phyloP scores from a whole-genome alignment of 306 rosid genomes.

The Echinosophora koreensis region DNA sequence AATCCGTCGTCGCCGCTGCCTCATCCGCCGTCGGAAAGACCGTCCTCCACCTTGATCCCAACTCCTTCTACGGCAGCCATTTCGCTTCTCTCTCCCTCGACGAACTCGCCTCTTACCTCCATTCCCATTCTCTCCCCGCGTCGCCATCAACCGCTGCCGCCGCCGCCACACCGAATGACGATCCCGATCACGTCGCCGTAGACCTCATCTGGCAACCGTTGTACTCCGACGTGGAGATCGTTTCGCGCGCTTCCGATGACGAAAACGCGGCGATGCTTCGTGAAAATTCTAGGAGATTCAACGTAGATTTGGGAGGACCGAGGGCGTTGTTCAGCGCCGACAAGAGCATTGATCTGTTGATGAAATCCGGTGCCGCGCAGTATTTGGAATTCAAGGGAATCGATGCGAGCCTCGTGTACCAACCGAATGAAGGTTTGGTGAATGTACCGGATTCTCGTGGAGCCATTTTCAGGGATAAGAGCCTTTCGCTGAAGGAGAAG shows the following conservation, averaged over 20 bases:
- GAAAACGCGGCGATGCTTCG: slow-evolving; percentile 38
- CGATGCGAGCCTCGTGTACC: slow-evolving; percentile 67
- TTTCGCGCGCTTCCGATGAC: slow-evolving; percentile 47
- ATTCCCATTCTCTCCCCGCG: slow-evolving; percentile 47
- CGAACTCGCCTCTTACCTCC: slow-evolving; percentile 70
- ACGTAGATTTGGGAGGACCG: slow-evolving; percentile 80
- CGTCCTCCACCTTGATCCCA: slow-evolving; percentile 86
- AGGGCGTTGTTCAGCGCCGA: slow-evolving; percentile 71
- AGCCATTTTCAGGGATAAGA: slow-evolving; percentile 84
- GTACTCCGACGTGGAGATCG: slow-evolving; percentile 59
- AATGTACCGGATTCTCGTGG: slow-evolving; percentile 89
- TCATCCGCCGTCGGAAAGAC: slow-evolving; percentile 75
- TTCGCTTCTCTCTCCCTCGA: slow-evolving; percentile 69
- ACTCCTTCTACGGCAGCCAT: slow-evolving; percentile 75
- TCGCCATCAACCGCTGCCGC: slow-evolving; percentile 25
- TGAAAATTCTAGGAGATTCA: slow-evolving; percentile 69
- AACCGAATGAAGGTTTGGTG: slow-evolving; percentile 60
- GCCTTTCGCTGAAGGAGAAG: slow-evolving; percentile 75
- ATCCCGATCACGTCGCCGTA: slow-evolving; percentile 45
- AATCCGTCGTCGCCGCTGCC: slow-evolving; percentile 79
- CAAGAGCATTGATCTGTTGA: slow-evolving; percentile 59
- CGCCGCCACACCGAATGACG: slow-evolving; percentile 6
- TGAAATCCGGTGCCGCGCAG: slow-evolving; percentile 69
- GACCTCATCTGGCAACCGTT: slow-evolving; percentile 52
- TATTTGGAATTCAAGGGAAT: slow-evolving; percentile 82